These are phyloP conservation scores for Zanthoxylum bungeanum DNA, from an alignment of 345 rosid species.

Conservation along the genomic window DNA sequence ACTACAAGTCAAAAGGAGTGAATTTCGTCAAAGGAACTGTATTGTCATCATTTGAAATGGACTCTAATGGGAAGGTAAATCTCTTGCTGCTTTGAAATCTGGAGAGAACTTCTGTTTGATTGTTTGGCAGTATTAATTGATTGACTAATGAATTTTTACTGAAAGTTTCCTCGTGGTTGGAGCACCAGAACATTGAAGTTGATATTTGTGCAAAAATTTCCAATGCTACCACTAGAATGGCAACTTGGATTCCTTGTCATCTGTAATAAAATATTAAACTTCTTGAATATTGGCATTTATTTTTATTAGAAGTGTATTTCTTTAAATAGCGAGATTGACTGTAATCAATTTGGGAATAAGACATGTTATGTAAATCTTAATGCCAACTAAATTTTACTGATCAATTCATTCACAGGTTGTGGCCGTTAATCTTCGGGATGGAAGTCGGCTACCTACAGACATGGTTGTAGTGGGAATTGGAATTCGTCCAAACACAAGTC, in stretches of 20 bases:
- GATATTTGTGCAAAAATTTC: not conserved
- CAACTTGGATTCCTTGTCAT: not conserved
- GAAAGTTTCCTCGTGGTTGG: not conserved
- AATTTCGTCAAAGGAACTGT: slow-evolving; percentile 83
- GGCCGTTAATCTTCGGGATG: slow-evolving; percentile 81
- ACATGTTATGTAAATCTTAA: not conserved
- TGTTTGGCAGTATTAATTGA: not conserved
- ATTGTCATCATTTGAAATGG: slow-evolving; percentile 70
- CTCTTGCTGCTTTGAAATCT: not conserved
- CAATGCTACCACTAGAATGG: not conserved
- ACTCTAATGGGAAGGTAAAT: slow-evolving; percentile 57
- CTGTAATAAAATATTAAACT: not conserved
- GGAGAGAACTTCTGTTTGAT: not conserved
- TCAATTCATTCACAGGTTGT: slow-evolving; percentile 52
- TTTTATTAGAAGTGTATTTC: not conserved
- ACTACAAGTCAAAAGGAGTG: slow-evolving; percentile 74
- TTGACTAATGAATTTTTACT: not conserved
- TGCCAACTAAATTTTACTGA: not conserved
- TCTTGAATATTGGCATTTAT: not conserved
- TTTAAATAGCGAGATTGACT: not conserved
- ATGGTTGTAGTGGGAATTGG: slow-evolving; percentile 94
- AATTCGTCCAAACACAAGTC: slow-evolving; percentile 89
- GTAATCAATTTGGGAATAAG: not conserved
- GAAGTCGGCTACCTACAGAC: slow-evolving; percentile 62
- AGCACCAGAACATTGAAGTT: not conserved